Base-by-base conservation (phyloP, 1,284 basidiomycete species). In the Pascua guehoae region DNA sequence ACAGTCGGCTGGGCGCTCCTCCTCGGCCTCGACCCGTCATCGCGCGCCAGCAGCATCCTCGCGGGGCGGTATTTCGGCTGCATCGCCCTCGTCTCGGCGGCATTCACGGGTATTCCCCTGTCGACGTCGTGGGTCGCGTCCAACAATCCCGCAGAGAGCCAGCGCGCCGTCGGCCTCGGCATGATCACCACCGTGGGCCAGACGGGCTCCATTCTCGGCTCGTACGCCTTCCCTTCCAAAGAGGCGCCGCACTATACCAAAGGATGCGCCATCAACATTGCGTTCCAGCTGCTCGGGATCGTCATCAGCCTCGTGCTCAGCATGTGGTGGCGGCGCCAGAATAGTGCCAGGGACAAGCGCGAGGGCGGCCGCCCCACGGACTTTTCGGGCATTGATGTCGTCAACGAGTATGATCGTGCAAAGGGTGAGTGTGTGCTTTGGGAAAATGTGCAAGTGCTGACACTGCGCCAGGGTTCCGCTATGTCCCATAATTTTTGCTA, bases 1-100 rank as follows among this genome's bases (percentile, higher is more conserved):
- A 66, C 78, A 45, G 56, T 77, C 46, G 79, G 65, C 14, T 80
- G 78, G 76, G 63, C 68, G 0, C 64, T 79, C 17, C 69, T 80
- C 7, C 59, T 74, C 24, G 24, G 24, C 24, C 24, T 32, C 24
- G 24, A 32, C 24, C 24, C 24, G 24, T 32, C 24, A 7, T 32
- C 24, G 7, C 24, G 24, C 24, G 24, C 24, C 24, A 32, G 7
- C 24, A 32, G 24, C 24, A 32, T 32, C 24, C 24, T 32, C 24
- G 24, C 24, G 24, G 24, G 24, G 4, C 24, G 24, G 24, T 32
- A 32, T 32, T 32, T 32, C 24, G 24, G 24, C 47, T 49, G 47
- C 47, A 49, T 49, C 39, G 47, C 41, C 16, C 47, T 49, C 17
- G 47, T 38, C 12, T 49, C 38, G 16, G 24, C 24, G 24, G 24